phyloP scores from a whole-genome alignment of 208 protist genomes.

The Willaertia magna region DNA sequence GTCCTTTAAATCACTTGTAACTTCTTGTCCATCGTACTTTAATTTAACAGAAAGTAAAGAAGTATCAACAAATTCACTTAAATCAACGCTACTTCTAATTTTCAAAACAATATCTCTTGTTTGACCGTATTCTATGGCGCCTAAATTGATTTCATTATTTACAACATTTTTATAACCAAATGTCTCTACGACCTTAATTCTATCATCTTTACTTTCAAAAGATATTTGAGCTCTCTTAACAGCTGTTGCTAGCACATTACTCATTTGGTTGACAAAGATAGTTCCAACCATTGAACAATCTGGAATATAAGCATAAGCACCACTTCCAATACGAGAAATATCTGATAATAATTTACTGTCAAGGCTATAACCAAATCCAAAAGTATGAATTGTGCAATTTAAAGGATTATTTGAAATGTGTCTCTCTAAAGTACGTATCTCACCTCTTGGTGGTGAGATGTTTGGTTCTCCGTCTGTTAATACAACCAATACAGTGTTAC shows the following conservation, averaged over 20 bases:
- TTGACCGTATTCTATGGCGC: slow-evolving; percentile 21
- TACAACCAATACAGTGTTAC: slow-evolving; percentile 24
- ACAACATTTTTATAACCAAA: not conserved
- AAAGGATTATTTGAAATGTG: slow-evolving; percentile 21
- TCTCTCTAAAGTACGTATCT: slow-evolving; percentile 28
- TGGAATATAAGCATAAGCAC: slow-evolving; percentile 43
- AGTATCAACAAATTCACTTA: too few relatives aligned
- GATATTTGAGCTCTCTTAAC: not conserved
- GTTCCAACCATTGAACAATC: slow-evolving; percentile 41
- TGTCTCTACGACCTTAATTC: not conserved
- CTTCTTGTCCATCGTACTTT: not conserved
- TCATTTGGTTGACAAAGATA: slow-evolving; percentile 34
- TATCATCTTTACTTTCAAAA: not conserved
- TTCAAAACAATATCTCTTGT: slow-evolving; percentile 19
- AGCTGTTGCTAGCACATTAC: slow-evolving; percentile 27
- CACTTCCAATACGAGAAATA: slow-evolving; percentile 26
- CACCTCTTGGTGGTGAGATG: slow-evolving; percentile 33
- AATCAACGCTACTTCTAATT: too few relatives aligned
- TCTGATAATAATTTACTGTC: slow-evolving; percentile 33
- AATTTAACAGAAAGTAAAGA: not conserved
- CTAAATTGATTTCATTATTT: not conserved
- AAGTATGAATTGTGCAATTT: slow-evolving; percentile 25
- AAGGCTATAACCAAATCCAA: slow-evolving; percentile 47
- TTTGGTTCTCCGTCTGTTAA: slow-evolving; percentile 47
- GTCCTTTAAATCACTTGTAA: not conserved